These are phyloP conservation scores for Ophiostoma pallidulum DNA, from an alignment of 2,329 filamentous ascomycete genomes.

Conservation along the genomic window DNA sequence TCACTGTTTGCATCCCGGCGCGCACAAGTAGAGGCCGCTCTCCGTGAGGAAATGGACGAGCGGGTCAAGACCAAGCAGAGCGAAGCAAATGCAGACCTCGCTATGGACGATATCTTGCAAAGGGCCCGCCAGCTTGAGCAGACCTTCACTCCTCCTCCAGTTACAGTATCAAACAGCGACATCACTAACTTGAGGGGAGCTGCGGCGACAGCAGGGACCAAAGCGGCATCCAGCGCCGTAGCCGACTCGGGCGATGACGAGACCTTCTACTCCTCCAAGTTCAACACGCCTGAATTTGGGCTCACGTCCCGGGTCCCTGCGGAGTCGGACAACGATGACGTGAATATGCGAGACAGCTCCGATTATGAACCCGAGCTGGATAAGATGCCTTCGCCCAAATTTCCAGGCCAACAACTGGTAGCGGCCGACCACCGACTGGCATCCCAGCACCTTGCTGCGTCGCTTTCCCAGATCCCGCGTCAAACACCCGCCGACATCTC, in stretches of 20 bases:
- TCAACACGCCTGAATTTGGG: constrained; percentile 60
- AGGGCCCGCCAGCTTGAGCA: constrained; percentile 63
- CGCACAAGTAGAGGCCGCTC: constrained; percentile 64
- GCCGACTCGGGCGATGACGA: constrained; percentile 87
- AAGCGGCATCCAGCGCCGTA: constrained; percentile 23
- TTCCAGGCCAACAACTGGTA: background rate
- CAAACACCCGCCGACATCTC: background rate
- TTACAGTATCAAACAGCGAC: background rate
- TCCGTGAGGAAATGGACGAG: constrained; percentile 71
- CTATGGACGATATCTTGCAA: constrained; percentile 62
- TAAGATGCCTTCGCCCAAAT: constrained; percentile 6
- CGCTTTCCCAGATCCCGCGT: background rate
- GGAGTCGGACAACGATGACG: constrained; percentile 30
- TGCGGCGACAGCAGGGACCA: background rate
- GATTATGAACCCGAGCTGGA: constrained; percentile 26
- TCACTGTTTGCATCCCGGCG: constrained; percentile 75
- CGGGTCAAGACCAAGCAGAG: constrained; percentile 36
- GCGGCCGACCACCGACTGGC: background rate
- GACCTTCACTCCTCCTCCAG: constrained; percentile 50
- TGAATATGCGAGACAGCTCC: constrained; percentile 29
- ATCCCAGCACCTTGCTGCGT: background rate
- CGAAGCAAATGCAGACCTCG: constrained; percentile 53
- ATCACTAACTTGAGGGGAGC: background rate
- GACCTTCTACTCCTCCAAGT: constrained; percentile 91
- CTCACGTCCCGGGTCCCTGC: constrained; percentile 41